Evolutionary conservation across 1,284 basidiomycete genomes (phyloP), one percentile per base, ranked within the genome.

Genomic region (Leccinum huronense): DNA sequence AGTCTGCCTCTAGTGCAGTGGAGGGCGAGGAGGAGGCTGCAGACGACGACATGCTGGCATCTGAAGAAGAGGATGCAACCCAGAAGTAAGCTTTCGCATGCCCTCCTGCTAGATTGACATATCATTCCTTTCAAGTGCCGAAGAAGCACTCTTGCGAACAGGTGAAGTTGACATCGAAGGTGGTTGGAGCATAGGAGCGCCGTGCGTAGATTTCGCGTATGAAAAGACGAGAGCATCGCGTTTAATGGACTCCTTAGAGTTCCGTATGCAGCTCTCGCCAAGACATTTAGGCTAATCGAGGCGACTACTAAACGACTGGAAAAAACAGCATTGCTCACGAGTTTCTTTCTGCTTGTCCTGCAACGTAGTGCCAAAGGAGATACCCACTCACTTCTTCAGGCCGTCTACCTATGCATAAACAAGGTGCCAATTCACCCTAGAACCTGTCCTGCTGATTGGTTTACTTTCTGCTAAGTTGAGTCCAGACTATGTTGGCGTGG

Each of bases 351-450:
- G 4, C 86, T 96, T 11, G 95, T 99, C 53, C 96, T 98, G 59
- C 87, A 90, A 73, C 84, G 93, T 40, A 92, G 93, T 66, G 86
- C 85, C 3, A 81, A 87, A 61, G 88, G 86, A 59, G 90, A 93
- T 67, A 79, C 79, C 7, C 80, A 84, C 19, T 87, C 89, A 11
- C 84, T 99, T 33, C 83, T 98, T 13, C 92, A 95, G 72, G 87
- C 90, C 1, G 91, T 99, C 3, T 99, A 99, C 73, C 85, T 99
- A 2, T 99, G 97, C 75, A 98, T 99, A 76, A 99, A 99, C 74
- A 82, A 96, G 66, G 95, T 97, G 74, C 58, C 87, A 78, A 2
- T 51, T 53, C 13, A 27, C 36, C 3, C 34, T 33, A 33, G 2
- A 51, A 57, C 57, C 30, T 30, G 23, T 42, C 36, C 42, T 54